Percentiles rank a stretch among this genome's conserved stretches.
These are phyloP conservation scores for Paramecium pentaurelia DNA, from an alignment of 73 alveolate species.

Conservation along the genomic window DNA sequence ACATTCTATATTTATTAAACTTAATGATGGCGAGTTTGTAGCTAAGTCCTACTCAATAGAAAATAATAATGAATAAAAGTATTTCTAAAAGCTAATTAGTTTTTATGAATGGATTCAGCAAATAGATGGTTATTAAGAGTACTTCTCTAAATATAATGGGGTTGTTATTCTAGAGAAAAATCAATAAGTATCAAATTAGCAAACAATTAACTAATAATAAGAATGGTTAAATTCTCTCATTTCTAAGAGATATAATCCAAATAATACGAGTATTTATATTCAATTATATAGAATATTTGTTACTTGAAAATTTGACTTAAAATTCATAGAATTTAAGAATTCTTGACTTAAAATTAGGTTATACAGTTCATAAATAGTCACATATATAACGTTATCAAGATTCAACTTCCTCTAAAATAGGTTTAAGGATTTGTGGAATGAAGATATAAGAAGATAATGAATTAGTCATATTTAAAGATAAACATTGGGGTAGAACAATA, in stretches of 20 bases:
- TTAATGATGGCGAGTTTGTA: neutral
- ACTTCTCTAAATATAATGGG: neutral
- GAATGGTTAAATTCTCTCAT: neutral
- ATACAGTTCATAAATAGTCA: neutral
- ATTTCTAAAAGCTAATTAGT: neutral
- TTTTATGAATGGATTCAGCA: slow-evolving; percentile 36
- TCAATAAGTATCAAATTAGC: neutral
- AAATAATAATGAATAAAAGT: slow-evolving; percentile 20
- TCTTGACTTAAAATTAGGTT: slow-evolving; percentile 1
- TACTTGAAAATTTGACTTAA: neutral
- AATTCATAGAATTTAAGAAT: neutral
- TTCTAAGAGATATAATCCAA: neutral
- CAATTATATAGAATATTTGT: neutral
- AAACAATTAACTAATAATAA: neutral
- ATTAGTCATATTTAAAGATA: neutral
- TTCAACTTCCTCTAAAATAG: slow-evolving; percentile 33
- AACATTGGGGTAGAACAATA: slow-evolving; percentile 8
- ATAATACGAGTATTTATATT: neutral
- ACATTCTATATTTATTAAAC: slow-evolving; percentile 20
- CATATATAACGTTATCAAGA: neutral
- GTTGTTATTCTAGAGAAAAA: neutral
- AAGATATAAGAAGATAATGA: neutral
- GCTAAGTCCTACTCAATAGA: neutral
- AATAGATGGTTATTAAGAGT: neutral
- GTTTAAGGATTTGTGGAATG: neutral